A percentile compares a stretch with the other conserved stretches of the same genome.
Evolutionary conservation across 2,329 filamentous ascomycete species (phyloP).

Genomic region (Tolypocladium ophioglossoides): DNA sequence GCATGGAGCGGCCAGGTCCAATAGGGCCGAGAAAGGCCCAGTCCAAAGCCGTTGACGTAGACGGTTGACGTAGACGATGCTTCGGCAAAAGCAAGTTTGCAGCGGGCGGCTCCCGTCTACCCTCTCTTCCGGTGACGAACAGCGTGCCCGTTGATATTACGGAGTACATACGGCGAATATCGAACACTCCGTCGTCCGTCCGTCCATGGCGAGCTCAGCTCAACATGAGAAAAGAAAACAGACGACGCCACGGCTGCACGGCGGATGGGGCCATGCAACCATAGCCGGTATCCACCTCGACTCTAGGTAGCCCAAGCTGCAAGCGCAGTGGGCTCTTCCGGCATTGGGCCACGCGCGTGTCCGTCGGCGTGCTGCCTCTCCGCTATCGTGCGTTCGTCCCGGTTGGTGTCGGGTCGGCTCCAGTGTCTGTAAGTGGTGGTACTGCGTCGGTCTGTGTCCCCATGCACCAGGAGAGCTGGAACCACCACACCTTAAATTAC

Average conservation of each 20-base stretch:
- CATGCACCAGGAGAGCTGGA: background rate
- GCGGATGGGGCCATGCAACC: background rate
- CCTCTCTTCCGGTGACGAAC: no score
- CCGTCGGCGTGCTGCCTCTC: background rate
- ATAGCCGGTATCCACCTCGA: background rate
- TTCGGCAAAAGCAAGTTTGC: no score
- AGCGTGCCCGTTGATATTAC: no score
- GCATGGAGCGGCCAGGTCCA: background rate
- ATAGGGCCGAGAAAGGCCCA: background rate
- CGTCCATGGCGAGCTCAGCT: no score
- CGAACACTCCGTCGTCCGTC: background rate
- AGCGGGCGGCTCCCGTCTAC: no score
- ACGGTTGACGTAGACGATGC: no score
- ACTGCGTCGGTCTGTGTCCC: background rate
- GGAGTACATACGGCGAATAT: no score
- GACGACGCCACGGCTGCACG: background rate
- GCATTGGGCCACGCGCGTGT: background rate
- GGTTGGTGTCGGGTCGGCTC: background rate
- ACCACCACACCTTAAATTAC: background rate
- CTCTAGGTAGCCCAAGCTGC: background rate
- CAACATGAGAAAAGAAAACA: background rate
- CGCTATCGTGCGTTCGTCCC: background rate
- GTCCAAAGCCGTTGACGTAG: background rate
- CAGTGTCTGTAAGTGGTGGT: background rate
- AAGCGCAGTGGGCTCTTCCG: background rate